Evolutionary conservation across 495 filamentous ascomycete species (phyloP), one percentile per base, ranked within the genome.

Genomic region (Penicillium verhagenii): DNA sequence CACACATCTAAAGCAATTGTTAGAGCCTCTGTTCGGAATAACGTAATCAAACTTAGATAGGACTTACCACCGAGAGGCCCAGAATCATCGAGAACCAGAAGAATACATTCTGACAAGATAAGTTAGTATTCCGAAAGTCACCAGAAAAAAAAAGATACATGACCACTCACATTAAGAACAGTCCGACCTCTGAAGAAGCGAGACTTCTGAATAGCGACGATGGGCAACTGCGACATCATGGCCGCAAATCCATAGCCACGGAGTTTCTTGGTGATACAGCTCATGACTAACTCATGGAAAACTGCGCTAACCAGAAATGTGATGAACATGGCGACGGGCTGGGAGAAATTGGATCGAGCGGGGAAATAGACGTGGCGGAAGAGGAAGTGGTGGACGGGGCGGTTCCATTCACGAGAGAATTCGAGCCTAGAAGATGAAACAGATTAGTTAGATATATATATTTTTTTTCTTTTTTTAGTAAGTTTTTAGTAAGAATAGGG

Each of bases 41-140:
- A 13, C 1, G 33, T 26, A 18, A 21, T 24, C 10, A 42, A 2
- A n/a, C 6, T 4, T 26, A 21, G 14, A 48, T 33, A 14, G 35
- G 16, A 78, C 88, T 77, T 74, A 95, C 89, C 84, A 96, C 77
- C 23, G 87, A 85, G 43, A 97, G 73, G 6, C 94, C 94, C 54
- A 94, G 71, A 55, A 97, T 94, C 92, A 98, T 97, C 7, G 85
- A 90, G 61, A 82, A 86, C 94, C 94, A 98, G 65, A 98, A 97
- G 58, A 91, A 85, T 2, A 91, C 82, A 66, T 98, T 98, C 81
- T 73, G 7, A n/a, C n/a, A n/a, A 42, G 1, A 26, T 6, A 28
- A 18, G 1, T 42, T 20, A 55, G 13, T 21, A 40, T 21, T 20
- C 25, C 1, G 8, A 19, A 11, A 10, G 14, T 13, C 44, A 44